Conservation (phyloP, 1,284 basidiomycete species). For the Ustilago loliicola region DNA sequence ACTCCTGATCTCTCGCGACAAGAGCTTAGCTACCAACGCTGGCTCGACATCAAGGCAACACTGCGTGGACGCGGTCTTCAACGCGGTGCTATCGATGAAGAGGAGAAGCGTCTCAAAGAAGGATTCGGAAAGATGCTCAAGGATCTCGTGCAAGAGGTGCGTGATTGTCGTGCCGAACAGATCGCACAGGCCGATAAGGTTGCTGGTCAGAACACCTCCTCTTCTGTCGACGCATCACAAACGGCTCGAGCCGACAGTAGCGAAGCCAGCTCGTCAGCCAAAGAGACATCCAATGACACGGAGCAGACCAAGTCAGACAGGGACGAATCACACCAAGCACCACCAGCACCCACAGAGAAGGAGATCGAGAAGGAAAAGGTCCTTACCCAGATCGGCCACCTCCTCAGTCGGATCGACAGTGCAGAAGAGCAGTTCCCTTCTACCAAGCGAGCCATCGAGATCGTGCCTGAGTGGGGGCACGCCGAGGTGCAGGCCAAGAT, state of each 20-base stretch:
- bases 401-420: constrained; percentile 62
- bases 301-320: constrained; percentile 22
- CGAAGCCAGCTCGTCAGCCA: constrained; percentile 9
- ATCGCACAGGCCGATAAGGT: constrained; percentile 64
- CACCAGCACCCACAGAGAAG: constrained; percentile 21
- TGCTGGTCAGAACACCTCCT: constrained; percentile 1
- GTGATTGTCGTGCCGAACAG: constrained; percentile 76
- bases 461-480: constrained; percentile 63
- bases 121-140: constrained; percentile 84
- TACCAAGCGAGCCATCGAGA: constrained; percentile 56
- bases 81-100: constrained; percentile 81
- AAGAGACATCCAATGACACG: constrained; percentile 8
- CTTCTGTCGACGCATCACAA: constrained; percentile 71
- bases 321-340: constrained; percentile 15
- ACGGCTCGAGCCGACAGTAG: background rate
- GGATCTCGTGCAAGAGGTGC: constrained; percentile 84
- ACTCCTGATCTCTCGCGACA: constrained; percentile 58
- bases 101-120: constrained; percentile 84
- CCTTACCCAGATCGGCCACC: constrained; percentile 49
- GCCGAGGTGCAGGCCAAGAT: constrained; percentile 61
- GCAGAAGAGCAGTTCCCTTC: constrained; percentile 67
- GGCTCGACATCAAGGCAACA: constrained; percentile 90
- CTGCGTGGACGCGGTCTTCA: constrained; percentile 75
- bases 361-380: constrained; percentile 51
- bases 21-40: constrained; percentile 74